Evolutionary conservation across 2,329 filamentous ascomycete species (phyloP).

Genomic region (Tolypocladium nubicola): DNA sequence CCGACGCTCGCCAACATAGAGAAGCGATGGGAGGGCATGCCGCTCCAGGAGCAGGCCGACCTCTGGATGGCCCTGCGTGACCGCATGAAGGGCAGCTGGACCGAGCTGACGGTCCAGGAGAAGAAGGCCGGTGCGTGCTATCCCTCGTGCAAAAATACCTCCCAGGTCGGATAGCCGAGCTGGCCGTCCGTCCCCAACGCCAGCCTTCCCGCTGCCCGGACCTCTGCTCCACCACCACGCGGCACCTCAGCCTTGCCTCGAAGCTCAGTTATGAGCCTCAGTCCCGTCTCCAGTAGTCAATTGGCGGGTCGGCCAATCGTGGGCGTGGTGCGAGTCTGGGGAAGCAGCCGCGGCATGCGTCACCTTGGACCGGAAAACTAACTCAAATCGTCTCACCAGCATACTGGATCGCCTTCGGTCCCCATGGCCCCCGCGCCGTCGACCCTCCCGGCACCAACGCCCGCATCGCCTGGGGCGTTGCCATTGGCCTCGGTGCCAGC

Average conservation of each 20-base stretch:
- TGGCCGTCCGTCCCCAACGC: constrained; percentile 5
- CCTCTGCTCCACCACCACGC: constrained; percentile 2
- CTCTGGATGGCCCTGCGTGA: constrained; percentile 98
- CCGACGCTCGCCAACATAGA: constrained; percentile 96
- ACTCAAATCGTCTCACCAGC: constrained; percentile 48
- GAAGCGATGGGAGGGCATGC: constrained; percentile 98
- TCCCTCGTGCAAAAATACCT: constrained; percentile 21
- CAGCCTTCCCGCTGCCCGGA: constrained; percentile 4
- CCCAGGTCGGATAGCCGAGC: constrained; percentile 14
- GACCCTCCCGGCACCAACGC: constrained; percentile 75
- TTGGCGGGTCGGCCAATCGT: not conserved
- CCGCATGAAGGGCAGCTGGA: constrained; percentile 98
- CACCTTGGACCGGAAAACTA: constrained; percentile 16
- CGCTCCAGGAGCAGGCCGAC: constrained; percentile 97
- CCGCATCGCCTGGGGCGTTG: constrained; percentile 66
- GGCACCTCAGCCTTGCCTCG: constrained; percentile 10
- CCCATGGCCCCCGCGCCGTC: constrained; percentile 82
- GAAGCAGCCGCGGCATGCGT: constrained; percentile 1
- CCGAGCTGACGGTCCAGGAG: constrained; percentile 88
- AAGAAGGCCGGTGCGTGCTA: constrained; percentile 87
- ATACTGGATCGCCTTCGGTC: constrained; percentile 97
- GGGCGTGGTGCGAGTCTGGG: constrained; percentile 3
- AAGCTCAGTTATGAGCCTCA: constrained; percentile 3
- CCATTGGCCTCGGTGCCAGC: constrained; percentile 55
- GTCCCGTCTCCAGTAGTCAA: not conserved